Evolutionary conservation across 345 rosid species (phyloP).

Genomic region (Salix caprea): DNA sequence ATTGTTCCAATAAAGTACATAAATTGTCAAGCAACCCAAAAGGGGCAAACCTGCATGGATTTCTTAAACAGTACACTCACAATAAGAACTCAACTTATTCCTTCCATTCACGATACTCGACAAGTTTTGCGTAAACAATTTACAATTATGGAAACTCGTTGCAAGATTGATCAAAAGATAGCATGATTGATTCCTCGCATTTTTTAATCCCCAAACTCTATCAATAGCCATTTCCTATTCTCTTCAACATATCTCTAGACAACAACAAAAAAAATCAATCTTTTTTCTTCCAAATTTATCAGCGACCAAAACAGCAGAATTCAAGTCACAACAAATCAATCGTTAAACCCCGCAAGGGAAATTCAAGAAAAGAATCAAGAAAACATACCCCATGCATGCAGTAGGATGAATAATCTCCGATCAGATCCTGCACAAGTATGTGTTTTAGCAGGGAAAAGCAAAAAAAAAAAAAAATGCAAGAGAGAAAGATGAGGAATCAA

Average conservation of each 20-base stretch:
- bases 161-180: no score
- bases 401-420: background rate
- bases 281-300: background rate
- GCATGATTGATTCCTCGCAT: no score
- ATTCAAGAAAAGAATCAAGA: slow-evolving; percentile 14
- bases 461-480: slow-evolving; percentile 18
- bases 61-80: background rate
- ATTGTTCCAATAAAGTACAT: background rate
- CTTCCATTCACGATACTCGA: background rate
- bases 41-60: background rate
- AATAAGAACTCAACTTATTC: background rate
- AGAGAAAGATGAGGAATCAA: slow-evolving; percentile 17
- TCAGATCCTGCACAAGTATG: slow-evolving; percentile 40
- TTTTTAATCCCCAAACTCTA: no score
- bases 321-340: slow-evolving; percentile 3
- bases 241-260: background rate
- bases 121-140: background rate
- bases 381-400: slow-evolving; percentile 75
- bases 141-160: no score
- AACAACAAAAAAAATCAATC: background rate
- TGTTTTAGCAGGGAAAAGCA: background rate
- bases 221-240: background rate
- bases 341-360: slow-evolving; percentile 4
- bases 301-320: slow-evolving; percentile 16
- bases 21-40: background rate